Conservation (phyloP, 345 rosid genomes). For the Aethionema arabicum region DNA sequence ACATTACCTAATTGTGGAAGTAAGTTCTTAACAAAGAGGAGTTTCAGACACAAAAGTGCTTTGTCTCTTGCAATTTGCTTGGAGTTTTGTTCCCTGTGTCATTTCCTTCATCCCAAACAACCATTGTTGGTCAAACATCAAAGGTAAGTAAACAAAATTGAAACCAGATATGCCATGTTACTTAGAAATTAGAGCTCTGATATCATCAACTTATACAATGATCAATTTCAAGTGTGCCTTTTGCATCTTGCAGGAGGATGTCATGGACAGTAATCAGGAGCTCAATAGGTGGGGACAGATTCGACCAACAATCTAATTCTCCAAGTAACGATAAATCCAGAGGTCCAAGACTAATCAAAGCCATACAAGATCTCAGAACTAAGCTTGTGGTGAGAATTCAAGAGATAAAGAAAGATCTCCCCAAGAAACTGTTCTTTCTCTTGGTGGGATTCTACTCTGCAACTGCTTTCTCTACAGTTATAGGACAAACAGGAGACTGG, state of each 20-base stretch:
- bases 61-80: conserved; percentile 38
- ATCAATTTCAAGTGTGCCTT: conserved; percentile 11
- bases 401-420: conserved; percentile 64
- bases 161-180: background rate
- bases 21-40: conserved; percentile 29
- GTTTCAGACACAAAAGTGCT: conserved; percentile 35
- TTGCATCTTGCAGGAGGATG: conserved; percentile 47
- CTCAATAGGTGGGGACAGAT: conserved; percentile 45
- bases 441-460: conserved; percentile 91
- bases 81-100: conserved; percentile 39
- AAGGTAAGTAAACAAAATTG: conserved; percentile 36
- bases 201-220: background rate
- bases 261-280: conserved; percentile 55
- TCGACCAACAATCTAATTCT: conserved; percentile 56
- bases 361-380: conserved; percentile 53
- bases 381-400: conserved; percentile 52
- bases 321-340: conserved; percentile 39
- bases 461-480: conserved; percentile 51
- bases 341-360: conserved; percentile 61
- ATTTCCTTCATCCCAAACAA: conserved; percentile 35
- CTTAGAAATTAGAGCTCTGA: conserved; percentile 16
- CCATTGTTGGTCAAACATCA: conserved; percentile 38
- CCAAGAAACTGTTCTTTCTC: conserved; percentile 73
- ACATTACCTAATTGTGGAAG: conserved; percentile 34
- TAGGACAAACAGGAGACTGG: conserved; percentile 99